Conservation (phyloP, 768 basidiomycete species). For the Asterophora lycoperdoides region DNA sequence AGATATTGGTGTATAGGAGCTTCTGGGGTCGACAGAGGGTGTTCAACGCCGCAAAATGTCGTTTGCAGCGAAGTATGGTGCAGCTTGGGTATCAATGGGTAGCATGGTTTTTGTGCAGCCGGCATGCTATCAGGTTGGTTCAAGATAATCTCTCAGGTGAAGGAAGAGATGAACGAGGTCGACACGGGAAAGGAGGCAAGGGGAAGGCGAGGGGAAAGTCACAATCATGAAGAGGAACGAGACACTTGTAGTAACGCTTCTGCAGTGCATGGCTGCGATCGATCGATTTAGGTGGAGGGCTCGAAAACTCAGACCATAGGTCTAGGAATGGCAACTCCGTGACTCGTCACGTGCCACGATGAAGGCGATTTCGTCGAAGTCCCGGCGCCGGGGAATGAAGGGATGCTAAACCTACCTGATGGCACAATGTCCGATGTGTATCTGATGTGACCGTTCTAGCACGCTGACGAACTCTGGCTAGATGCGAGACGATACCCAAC, state of each 20-base stretch:
- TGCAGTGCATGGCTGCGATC: slow-evolving; percentile 27
- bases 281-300: slow-evolving; percentile 26
- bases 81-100: slow-evolving; percentile 29
- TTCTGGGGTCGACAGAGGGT: slow-evolving; percentile 53
- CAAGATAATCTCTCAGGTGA: background rate
- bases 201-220: slow-evolving; percentile 2
- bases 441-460: background rate
- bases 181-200: slow-evolving; percentile 11
- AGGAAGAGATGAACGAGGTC: slow-evolving; percentile 4
- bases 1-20: slow-evolving; percentile 64
- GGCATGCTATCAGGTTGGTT: slow-evolving; percentile 27
- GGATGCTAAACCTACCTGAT: slow-evolving; percentile 7
- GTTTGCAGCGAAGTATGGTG: slow-evolving; percentile 55
- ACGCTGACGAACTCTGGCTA: background rate
- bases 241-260: slow-evolving; percentile 20
- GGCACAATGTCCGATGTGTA: background rate
- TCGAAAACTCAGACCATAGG: slow-evolving; percentile 15
- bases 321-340: slow-evolving; percentile 21
- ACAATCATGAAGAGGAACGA: slow-evolving; percentile 15
- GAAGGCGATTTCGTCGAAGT: slow-evolving; percentile 2
- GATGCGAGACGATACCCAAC: background rate
- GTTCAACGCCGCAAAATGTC: slow-evolving; percentile 63
- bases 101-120: slow-evolving; percentile 18
- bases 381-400: slow-evolving; percentile 2
- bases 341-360: slow-evolving; percentile 18